phyloP scores from a whole-genome alignment of 2,329 filamentous ascomycete genomes.

The Pyrenochaeta sp. region DNA sequence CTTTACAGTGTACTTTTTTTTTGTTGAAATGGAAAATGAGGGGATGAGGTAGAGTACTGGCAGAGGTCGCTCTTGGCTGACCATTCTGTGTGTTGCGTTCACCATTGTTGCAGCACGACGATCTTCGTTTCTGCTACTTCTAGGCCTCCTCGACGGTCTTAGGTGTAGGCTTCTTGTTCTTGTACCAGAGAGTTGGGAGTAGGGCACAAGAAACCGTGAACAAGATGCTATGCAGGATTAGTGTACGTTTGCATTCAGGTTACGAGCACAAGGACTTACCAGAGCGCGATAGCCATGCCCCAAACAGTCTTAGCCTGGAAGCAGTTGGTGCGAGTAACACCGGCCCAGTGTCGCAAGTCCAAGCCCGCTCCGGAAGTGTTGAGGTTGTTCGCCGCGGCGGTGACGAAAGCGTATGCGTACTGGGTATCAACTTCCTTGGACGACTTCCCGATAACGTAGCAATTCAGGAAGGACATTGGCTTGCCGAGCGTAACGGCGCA shows the following conservation, averaged over 20 bases:
- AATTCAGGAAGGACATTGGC: constrained; percentile 81
- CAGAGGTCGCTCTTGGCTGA: constrained; percentile 28
- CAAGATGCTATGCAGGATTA: constrained; percentile 49
- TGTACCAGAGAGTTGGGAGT: constrained; percentile 59
- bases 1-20: constrained; percentile 28
- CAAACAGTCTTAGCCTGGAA: constrained; percentile 86
- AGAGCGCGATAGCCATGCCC: constrained; percentile 83
- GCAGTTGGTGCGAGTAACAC: constrained; percentile 70
- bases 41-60: constrained; percentile 9
- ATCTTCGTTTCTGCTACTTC: neutral
- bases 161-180: constrained; percentile 56
- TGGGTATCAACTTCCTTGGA: constrained; percentile 54
- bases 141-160: constrained; percentile 47
- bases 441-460: constrained; percentile 63
- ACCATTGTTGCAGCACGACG: neutral
- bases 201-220: constrained; percentile 57
- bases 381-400: constrained; percentile 61
- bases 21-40: constrained; percentile 12
- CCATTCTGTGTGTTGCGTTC: constrained; percentile 22
- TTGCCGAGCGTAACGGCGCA: constrained; percentile 80
- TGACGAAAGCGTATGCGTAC: constrained; percentile 63
- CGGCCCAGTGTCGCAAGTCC: constrained; percentile 64
- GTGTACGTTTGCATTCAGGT: neutral
- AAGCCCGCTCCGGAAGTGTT: constrained; percentile 60
- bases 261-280: constrained; percentile 55